Evolutionary conservation across 345 rosid genomes (phyloP).

Genomic region (Murraya koenigii): DNA sequence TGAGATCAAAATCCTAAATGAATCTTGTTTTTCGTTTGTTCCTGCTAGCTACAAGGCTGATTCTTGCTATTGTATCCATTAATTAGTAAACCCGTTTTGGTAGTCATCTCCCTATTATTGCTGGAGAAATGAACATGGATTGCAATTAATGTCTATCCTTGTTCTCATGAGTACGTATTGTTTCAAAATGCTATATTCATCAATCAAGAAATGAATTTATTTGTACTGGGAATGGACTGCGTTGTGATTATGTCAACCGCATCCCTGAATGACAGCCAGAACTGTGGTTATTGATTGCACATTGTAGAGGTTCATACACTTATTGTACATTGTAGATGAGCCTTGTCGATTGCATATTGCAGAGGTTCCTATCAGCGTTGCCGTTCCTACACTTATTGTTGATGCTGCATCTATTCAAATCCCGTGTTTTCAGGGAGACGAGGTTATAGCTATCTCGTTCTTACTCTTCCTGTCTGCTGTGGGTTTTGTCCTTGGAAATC

Average conservation of each 20-base stretch:
- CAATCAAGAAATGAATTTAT: slow-evolving; percentile 1
- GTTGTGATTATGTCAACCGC: not conserved
- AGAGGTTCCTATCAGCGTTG: not conserved
- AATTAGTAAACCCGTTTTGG: not conserved
- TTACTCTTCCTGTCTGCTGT: not conserved
- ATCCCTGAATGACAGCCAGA: not conserved
- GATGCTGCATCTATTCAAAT: not conserved
- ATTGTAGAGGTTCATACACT: not conserved
- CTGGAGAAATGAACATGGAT: slow-evolving; percentile 12
- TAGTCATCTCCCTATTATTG: not conserved
- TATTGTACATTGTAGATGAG: not conserved
- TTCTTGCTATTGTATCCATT: not conserved
- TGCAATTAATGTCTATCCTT: slow-evolving; percentile 6
- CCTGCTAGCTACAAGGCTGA: not conserved
- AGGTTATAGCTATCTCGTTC: not conserved
- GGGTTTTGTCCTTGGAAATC: not conserved
- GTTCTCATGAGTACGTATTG: slow-evolving; percentile 12
- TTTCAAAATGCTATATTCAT: not conserved
- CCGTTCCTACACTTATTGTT: not conserved
- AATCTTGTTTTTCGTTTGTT: not conserved
- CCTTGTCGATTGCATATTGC: not conserved
- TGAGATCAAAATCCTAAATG: slow-evolving; percentile 56
- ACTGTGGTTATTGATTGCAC: not conserved
- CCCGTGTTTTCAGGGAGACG: not conserved
- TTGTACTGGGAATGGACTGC: not conserved